Evolutionary conservation across 2,329 filamentous ascomycete genomes (phyloP).

Genomic region (Thermochaetoides dissita): DNA sequence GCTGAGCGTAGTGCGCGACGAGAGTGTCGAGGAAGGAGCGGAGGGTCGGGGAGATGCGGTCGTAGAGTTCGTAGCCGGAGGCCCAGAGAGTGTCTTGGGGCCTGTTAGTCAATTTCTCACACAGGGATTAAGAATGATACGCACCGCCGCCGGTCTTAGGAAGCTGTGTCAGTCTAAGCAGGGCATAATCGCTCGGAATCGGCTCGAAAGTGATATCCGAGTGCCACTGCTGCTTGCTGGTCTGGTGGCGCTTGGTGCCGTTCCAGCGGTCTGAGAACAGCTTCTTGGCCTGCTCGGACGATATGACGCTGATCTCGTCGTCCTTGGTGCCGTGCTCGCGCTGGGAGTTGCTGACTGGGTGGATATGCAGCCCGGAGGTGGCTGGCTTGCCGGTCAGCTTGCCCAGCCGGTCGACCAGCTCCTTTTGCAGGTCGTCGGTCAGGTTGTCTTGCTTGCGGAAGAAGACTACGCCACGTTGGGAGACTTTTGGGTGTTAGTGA

Average conservation of each 20-base stretch:
- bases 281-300: conserved; percentile 39
- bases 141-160: conserved; percentile 40
- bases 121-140: conserved; percentile 2
- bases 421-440: conserved; percentile 50
- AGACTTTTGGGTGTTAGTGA: conserved; percentile 32
- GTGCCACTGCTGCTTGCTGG: conserved; percentile 38
- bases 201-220: conserved; percentile 54
- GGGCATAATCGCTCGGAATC: conserved; percentile 48
- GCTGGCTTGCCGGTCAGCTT: conserved; percentile 42
- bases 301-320: conserved; percentile 50
- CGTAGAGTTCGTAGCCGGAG: conserved; percentile 52
- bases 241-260: conserved; percentile 29
- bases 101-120: background rate
- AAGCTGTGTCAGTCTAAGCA: conserved; percentile 38
- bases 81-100: conserved; percentile 48
- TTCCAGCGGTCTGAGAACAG: conserved; percentile 30
- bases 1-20: conserved; percentile 39
- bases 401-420: conserved; percentile 46
- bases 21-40: conserved; percentile 44
- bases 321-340: conserved; percentile 41
- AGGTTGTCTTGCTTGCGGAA: conserved; percentile 51
- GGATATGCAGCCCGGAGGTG: conserved; percentile 44
- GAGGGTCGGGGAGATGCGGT: conserved; percentile 43
- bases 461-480: conserved; percentile 55
- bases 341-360: conserved; percentile 40